Evolutionary conservation across 805 yeast species (phyloP), one percentile per base, ranked within the genome.

Genomic region (Zygosaccharomyces siamensis): DNA sequence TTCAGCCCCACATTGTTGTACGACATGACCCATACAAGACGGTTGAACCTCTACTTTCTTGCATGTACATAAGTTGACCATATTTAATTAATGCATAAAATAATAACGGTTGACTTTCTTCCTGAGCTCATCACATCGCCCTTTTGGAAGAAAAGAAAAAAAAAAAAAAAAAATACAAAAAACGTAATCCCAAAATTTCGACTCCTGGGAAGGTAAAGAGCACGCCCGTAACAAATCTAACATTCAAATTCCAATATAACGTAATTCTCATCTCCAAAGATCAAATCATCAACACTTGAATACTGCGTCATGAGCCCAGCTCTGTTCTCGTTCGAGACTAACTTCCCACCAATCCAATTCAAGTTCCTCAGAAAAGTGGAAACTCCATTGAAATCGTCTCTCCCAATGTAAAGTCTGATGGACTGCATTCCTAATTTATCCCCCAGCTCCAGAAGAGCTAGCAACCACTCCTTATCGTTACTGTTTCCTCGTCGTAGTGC

Each of bases 271-370:
- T 64, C 68, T 3, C 60, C 53, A 16, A 58, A 49, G 20, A 56
- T 38, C 18, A 54, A 35, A 5, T 58, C 61, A 45, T 52, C 53
- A 14, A 48, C 26, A 10, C 43, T 37, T 2, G 43, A 24, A 11
- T 43, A 43, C 6, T 28, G 42, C 5, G 43, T 24, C 1, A 40
- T 24, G 18, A 47, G 36, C 8, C 39, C 27, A 20, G 36, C 30
- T 37, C 64, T 49, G 41, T 60, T 50, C 43, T 66, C 68, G 42
- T 62, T 62, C 4, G 56, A 53, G n/a, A 60, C 52, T 39, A 63
- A 31, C 44, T 51, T 61, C 12, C 67, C 70, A 43, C 65, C 65
- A 14, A 66, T 58, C 70, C 70, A 66, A 43, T 61, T 59, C 27
- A 66, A 46, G 52, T 64, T 66, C 39, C 54, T 48, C 20, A 66